These are phyloP conservation scores for Peronospora belbahrii DNA, from an alignment of 352 stramenopile species.

Conservation along the genomic window DNA sequence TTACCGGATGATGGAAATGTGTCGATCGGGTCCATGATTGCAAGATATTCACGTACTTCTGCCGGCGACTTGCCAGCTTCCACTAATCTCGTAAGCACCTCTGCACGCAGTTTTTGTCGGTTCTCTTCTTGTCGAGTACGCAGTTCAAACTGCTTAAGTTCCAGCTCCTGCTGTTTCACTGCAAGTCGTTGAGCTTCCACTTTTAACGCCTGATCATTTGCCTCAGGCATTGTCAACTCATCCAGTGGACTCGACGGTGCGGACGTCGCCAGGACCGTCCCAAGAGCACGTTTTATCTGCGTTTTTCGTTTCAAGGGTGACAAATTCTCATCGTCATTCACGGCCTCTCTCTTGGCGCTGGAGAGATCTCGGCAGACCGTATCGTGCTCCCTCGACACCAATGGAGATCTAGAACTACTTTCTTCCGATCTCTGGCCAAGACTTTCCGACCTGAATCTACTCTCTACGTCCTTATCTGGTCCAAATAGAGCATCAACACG, in stretches of 20 bases:
- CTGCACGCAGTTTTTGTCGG: conserved; percentile 24
- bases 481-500: conserved; percentile 17
- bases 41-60: conserved; percentile 28
- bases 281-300: neutral
- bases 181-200: conserved; percentile 37
- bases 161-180: conserved; percentile 38
- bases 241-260: conserved; percentile 5
- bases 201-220: conserved; percentile 11
- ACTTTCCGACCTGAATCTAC: conserved; percentile 9
- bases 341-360: neutral
- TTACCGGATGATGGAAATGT: neutral
- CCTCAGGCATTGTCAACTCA: neutral
- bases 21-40: conserved; percentile 22
- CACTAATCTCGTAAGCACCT: conserved; percentile 21
- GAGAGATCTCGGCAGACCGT: conserved; percentile 4
- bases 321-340: neutral
- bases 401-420: conserved; percentile 2
- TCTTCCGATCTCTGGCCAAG: conserved; percentile 9
- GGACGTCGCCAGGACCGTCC: neutral
- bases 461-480: neutral
- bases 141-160: conserved; percentile 34
- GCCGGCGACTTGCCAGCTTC: conserved; percentile 24
- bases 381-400: conserved; percentile 2
- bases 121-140: conserved; percentile 27
- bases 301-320: conserved; percentile 1